Percentiles rank a stretch among this genome's conserved stretches.
These are phyloP conservation scores for Boletellus deceptivus DNA, from an alignment of 1,284 basidiomycete genomes.

Conservation along the genomic window DNA sequence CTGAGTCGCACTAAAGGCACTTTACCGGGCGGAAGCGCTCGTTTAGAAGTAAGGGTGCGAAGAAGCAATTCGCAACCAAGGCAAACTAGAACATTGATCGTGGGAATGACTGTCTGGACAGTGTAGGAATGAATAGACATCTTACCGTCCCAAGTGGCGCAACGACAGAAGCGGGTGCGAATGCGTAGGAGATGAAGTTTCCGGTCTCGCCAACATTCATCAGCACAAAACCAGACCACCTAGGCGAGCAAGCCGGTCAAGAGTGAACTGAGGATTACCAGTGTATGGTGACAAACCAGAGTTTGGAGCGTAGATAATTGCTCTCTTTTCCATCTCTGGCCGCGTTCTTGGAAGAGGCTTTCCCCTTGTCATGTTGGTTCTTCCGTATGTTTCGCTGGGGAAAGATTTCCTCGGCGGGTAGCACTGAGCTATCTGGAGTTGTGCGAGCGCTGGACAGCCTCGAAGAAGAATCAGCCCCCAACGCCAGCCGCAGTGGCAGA, in stretches of 20 bases:
- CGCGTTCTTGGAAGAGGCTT: slow-evolving; percentile 1
- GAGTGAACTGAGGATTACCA: background rate
- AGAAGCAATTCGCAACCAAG: slow-evolving; percentile 91
- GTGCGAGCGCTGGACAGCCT: slow-evolving; percentile 3
- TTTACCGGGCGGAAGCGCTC: slow-evolving; percentile 72
- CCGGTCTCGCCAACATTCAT: slow-evolving; percentile 91
- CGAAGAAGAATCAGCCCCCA: slow-evolving; percentile 11
- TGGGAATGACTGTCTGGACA: background rate
- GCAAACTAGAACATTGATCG: slow-evolving; percentile 57
- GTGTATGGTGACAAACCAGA: slow-evolving; percentile 57
- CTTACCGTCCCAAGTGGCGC: slow-evolving; percentile 91
- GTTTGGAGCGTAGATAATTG: slow-evolving; percentile 77
- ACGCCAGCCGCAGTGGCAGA: slow-evolving; percentile 13
- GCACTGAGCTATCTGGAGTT: slow-evolving; percentile 19
- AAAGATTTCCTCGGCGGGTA: slow-evolving; percentile 34
- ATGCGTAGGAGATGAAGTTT: slow-evolving; percentile 89
- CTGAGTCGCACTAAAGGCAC: slow-evolving; percentile 3
- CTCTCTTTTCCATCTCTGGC: slow-evolving; percentile 43
- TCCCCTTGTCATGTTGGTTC: slow-evolving; percentile 7
- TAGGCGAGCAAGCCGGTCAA: slow-evolving; percentile 27
- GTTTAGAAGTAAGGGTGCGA: slow-evolving; percentile 86
- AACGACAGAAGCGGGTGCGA: slow-evolving; percentile 91
- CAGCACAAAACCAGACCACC: slow-evolving; percentile 89
- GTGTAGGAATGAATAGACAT: slow-evolving; percentile 6
- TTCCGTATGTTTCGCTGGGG: slow-evolving; percentile 8